phyloP scores from a whole-genome alignment of 73 alveolate genomes.

The Tetrahymena borealis region DNA sequence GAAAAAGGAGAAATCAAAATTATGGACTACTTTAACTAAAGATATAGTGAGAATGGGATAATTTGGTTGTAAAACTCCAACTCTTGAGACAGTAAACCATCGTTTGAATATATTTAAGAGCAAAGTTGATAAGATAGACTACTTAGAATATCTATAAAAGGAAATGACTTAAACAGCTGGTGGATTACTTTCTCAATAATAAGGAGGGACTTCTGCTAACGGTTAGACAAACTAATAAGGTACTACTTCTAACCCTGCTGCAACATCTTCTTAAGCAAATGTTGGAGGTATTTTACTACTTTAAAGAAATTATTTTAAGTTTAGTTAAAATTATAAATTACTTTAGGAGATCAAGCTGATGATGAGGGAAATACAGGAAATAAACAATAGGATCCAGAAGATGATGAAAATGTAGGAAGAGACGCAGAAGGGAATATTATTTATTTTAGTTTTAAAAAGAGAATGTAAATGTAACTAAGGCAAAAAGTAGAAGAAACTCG shows the following conservation, averaged over 20 bases:
- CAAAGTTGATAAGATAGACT: neutral
- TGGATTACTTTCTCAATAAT: neutral
- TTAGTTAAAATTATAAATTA: neutral
- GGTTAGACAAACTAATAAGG: neutral
- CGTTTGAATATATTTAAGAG: neutral
- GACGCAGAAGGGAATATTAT: neutral
- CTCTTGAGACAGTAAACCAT: neutral
- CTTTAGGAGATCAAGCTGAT: neutral
- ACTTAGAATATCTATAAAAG: neutral
- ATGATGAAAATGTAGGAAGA: neutral
- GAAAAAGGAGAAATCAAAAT: neutral
- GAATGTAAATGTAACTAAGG: neutral
- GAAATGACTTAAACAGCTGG: constrained; percentile 2
- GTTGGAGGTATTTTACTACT: neutral
- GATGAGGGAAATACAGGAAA: neutral
- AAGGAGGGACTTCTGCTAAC: neutral
- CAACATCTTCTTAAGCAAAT: neutral
- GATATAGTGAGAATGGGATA: neutral
- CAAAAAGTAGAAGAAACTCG: neutral
- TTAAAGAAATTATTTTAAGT: neutral
- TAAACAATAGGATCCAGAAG: neutral
- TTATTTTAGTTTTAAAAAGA: neutral
- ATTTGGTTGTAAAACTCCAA: neutral
- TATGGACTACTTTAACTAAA: neutral
- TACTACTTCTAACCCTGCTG: neutral